Conservation (phyloP, 225 moss, liverwort and hornwort species). For the Neckera pumila region DNA sequence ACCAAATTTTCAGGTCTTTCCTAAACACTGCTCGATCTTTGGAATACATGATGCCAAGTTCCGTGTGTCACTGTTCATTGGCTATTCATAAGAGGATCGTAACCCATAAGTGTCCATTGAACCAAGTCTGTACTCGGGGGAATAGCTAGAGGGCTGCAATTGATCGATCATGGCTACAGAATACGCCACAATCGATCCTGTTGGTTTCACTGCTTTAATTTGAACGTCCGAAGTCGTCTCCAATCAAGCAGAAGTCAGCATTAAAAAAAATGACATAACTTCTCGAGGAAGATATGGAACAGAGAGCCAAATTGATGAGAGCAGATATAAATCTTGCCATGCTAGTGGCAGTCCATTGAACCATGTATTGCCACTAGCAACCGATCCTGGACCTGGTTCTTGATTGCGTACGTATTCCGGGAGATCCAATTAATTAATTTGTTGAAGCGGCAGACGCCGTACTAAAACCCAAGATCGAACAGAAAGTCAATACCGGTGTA, state of each 20-base stretch:
- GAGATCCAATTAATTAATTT: constrained; percentile 47
- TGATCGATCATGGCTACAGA: background rate
- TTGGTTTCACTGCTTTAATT: too few species aligned
- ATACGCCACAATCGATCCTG: background rate
- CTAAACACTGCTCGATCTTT: background rate
- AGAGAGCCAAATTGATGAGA: background rate
- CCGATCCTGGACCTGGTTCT: constrained; percentile 75
- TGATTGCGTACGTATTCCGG: constrained; percentile 49
- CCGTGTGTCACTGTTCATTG: background rate
- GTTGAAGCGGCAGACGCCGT: constrained; percentile 52
- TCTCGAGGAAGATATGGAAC: background rate
- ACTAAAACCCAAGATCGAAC: background rate
- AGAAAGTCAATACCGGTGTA: background rate
- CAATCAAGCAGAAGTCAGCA: background rate
- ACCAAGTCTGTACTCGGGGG: background rate
- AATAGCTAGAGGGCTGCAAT: background rate
- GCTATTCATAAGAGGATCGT: background rate
- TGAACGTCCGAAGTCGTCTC: background rate
- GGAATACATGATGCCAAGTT: background rate
- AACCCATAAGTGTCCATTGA: background rate
- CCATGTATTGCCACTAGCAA: constrained; percentile 69
- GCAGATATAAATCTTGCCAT: background rate
- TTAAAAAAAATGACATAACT: background rate
- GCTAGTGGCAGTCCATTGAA: background rate
- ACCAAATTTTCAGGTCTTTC: constrained; percentile 29